Conservation (phyloP, 1,284 basidiomycete species). For the Tetrapyrgos nigripes region DNA sequence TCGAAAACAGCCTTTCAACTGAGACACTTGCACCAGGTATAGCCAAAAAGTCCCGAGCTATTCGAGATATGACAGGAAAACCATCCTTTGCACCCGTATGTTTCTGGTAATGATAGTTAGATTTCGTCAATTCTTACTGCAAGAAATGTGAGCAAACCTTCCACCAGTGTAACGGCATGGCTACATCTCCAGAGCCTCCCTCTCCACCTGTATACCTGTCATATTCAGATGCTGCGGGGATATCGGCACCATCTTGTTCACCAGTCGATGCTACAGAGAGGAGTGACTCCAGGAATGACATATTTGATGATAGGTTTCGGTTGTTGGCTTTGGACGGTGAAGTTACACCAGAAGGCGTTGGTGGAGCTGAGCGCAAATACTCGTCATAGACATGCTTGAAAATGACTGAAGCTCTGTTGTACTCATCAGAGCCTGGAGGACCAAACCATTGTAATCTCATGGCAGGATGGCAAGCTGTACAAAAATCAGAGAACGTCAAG, state of each 20-base stretch:
- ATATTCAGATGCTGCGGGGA: too few relatives aligned
- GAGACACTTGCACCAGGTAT: conserved; percentile 32
- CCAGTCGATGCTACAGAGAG: too few relatives aligned
- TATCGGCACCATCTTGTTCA: too few relatives aligned
- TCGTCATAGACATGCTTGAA: conserved; percentile 10
- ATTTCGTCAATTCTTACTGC: neutral
- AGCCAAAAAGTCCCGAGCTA: too few relatives aligned
- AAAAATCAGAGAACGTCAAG: neutral
- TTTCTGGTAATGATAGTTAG: neutral
- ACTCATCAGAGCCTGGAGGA: conserved; percentile 7
- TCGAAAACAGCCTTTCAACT: conserved; percentile 31
- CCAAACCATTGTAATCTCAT: conserved; percentile 22
- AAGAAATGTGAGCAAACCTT: conserved; percentile 15
- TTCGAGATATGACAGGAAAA: conserved; percentile 18
- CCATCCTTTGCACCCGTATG: neutral
- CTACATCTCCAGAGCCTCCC: conserved; percentile 7
- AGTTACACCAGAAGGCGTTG: neutral
- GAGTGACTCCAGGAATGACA: neutral
- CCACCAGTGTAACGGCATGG: conserved; percentile 21
- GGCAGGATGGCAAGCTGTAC: conserved; percentile 24
- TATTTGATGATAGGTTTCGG: neutral
- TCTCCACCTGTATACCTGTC: conserved; percentile 14
- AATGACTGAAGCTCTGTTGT: conserved; percentile 5
- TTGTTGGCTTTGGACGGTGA: neutral
- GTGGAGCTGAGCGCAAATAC: conserved; percentile 4